Conservation (phyloP, 345 rosid genomes). For the Brassica napus region DNA sequence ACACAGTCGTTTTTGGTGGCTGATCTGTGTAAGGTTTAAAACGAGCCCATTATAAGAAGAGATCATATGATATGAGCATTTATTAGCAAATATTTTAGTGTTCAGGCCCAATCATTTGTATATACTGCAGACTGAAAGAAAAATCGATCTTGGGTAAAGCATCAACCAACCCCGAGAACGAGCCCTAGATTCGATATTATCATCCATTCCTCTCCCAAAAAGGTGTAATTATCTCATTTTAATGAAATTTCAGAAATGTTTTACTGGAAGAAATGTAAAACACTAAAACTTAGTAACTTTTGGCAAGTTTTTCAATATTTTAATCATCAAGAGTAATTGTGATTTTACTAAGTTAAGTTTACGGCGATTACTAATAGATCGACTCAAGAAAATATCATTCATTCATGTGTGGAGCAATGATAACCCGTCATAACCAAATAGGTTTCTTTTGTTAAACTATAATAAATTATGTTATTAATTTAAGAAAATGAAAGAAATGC, state of each 20-base stretch:
- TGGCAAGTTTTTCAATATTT: neutral
- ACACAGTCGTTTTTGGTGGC: constrained; percentile 15
- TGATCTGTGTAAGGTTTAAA: neutral
- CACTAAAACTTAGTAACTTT: neutral
- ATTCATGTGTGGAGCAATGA: neutral
- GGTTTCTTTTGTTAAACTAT: neutral
- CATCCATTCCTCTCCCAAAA: neutral
- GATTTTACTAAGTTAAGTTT: neutral
- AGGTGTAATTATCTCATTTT: neutral
- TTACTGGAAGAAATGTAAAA: neutral
- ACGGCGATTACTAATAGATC: neutral
- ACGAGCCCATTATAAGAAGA: neutral
- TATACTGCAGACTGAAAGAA: neutral
- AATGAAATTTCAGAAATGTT: neutral
- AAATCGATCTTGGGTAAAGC: neutral
- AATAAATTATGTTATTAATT: neutral
- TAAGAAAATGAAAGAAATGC: neutral
- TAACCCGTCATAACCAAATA: neutral
- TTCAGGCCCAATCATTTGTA: neutral
- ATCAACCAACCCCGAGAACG: neutral
- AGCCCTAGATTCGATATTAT: neutral
- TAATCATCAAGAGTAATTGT: neutral
- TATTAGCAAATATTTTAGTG: neutral
- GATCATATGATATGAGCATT: neutral
- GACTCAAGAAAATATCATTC: neutral